A percentile compares a stretch with the other conserved stretches of the same genome.
Conservation (phyloP, 192 early-diverging fungal species). For the Linnemannia elongata region DNA sequence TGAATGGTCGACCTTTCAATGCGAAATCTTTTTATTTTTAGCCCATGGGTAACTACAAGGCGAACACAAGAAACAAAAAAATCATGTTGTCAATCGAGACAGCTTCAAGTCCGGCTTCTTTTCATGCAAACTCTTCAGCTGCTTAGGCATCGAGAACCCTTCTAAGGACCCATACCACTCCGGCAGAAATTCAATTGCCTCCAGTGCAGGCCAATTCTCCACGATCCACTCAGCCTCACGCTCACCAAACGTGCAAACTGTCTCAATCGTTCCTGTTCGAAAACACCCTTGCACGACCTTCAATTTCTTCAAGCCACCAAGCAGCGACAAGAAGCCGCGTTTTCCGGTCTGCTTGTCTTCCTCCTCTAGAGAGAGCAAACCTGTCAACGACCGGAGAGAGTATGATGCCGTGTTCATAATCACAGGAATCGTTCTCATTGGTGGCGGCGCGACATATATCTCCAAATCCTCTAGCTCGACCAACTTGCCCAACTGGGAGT, state of each 20-base stretch:
- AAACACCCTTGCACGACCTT: background rate
- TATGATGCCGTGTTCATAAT: background rate
- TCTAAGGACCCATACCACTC: background rate
- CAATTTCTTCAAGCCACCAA: background rate
- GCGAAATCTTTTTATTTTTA: background rate
- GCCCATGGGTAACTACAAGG: too few species aligned
- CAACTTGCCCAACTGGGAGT: background rate
- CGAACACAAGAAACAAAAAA: background rate
- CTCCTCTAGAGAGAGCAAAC: background rate
- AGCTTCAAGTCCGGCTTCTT: background rate
- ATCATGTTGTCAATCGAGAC: background rate
- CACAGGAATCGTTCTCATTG: background rate
- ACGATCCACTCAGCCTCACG: background rate
- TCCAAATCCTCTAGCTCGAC: background rate
- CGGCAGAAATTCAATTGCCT: background rate
- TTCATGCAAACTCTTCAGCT: background rate
- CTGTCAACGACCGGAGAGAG: background rate
- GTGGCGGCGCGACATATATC: background rate
- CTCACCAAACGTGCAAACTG: background rate
- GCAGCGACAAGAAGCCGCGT: background rate
- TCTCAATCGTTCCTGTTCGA: background rate
- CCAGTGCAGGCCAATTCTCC: background rate
- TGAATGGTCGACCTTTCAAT: background rate
- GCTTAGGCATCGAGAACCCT: background rate
- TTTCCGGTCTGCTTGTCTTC: background rate